These are phyloP conservation scores for Arachis stenosperma DNA, from an alignment of 306 rosid species.

Conservation along the genomic window DNA sequence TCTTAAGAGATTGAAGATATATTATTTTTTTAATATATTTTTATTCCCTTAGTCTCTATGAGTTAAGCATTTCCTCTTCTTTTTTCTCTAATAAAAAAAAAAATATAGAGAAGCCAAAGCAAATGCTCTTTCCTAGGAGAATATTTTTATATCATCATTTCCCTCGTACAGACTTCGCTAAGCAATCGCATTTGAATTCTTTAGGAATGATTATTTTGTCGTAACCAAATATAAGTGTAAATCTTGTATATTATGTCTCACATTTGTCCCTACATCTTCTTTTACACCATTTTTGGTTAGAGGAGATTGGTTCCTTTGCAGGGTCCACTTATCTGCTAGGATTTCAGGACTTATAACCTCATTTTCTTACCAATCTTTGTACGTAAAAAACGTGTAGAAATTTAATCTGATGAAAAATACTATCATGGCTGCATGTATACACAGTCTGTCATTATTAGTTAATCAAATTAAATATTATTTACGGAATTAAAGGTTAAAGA, in stretches of 20 bases:
- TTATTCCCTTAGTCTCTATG: too few species aligned
- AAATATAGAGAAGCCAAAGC: not conserved
- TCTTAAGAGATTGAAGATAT: too few species aligned
- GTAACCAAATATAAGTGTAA: not conserved
- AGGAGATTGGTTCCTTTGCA: not conserved
- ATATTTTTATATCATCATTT: not conserved
- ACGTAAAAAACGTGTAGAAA: not conserved
- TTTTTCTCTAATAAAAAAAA: too few species aligned
- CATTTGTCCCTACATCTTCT: not conserved
- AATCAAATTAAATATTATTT: not conserved
- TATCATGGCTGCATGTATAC: not conserved
- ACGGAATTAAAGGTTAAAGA: not conserved
- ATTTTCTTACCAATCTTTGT: not conserved
- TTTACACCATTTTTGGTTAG: not conserved
- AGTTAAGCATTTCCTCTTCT: too few species aligned
- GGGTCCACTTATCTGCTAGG: not conserved
- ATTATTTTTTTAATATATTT: too few species aligned
- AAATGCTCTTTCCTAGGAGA: not conserved
- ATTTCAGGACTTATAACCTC: not conserved
- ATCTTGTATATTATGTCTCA: not conserved
- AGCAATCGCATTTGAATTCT: not conserved
- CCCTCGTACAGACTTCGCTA: not conserved
- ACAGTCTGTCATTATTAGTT: not conserved
- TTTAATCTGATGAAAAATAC: not conserved
- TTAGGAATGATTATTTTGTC: not conserved